A percentile compares a stretch with the other conserved stretches of the same genome.
phyloP scores from a whole-genome alignment of 768 basidiomycete species.

The Leucocoprinus birnbaumii region DNA sequence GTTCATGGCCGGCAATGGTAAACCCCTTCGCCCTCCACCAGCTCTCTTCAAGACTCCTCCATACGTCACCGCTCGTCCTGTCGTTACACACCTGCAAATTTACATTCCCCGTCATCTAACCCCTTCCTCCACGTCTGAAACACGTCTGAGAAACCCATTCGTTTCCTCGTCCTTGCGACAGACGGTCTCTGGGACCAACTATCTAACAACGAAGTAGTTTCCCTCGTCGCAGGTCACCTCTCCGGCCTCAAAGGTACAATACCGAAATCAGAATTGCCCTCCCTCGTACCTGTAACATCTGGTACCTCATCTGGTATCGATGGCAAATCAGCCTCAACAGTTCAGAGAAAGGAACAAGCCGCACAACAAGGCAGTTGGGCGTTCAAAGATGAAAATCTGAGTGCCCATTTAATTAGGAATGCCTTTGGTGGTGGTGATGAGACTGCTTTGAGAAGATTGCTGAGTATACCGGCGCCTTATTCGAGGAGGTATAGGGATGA shows the following conservation, averaged over 20 bases:
- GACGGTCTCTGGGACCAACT: conserved; percentile 79
- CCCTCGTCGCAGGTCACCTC: conserved; percentile 81
- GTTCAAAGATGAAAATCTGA: conserved; percentile 76
- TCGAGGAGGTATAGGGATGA: conserved; percentile 83
- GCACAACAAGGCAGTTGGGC: conserved; percentile 58
- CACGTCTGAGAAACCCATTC: conserved; percentile 36
- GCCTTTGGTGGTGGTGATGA: conserved; percentile 87
- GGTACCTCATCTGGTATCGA: conserved; percentile 55
- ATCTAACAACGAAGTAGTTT: conserved; percentile 83
- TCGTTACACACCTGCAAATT: conserved; percentile 77
- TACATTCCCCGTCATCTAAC: conserved; percentile 24
- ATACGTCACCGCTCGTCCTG: conserved; percentile 86
- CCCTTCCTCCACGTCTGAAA: conserved; percentile 30
- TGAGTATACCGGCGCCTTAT: conserved; percentile 83
- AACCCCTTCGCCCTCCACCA: conserved; percentile 57
- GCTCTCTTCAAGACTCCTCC: conserved; percentile 79
- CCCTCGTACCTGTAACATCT: conserved; percentile 51
- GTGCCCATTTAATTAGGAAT: conserved; percentile 85
- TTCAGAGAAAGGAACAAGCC: conserved; percentile 32
- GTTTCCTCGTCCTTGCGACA: conserved; percentile 88
- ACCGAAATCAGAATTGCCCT: conserved; percentile 53
- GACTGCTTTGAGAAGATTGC: conserved; percentile 46
- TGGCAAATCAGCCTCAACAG: conserved; percentile 39
- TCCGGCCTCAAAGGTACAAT: conserved; percentile 65
- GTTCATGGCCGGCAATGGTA: conserved; percentile 63